Conservation (phyloP, 2,329 filamentous ascomycete genomes). For the Helotiales sp. region DNA sequence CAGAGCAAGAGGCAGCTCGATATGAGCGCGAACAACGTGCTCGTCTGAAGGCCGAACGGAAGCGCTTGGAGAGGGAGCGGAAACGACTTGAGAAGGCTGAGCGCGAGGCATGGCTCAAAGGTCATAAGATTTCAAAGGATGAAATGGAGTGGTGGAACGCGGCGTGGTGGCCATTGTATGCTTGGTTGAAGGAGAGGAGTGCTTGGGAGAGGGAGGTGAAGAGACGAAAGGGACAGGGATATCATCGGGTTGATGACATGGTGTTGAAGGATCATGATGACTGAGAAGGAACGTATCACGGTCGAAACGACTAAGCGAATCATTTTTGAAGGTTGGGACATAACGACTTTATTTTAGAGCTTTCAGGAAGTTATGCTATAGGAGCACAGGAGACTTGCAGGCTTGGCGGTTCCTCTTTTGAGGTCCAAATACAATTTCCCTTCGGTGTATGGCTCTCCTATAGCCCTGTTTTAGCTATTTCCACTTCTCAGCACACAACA, state of each 20-base stretch:
- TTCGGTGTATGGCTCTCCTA: too few species aligned
- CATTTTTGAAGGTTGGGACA: not conserved
- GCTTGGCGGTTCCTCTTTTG: too few species aligned
- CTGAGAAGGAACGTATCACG: not conserved
- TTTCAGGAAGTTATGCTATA: not conserved
- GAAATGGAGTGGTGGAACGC: not conserved
- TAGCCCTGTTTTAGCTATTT: too few species aligned
- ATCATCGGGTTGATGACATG: not conserved
- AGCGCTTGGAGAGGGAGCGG: not conserved
- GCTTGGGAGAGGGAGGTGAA: conserved; percentile 3
- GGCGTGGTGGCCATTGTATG: not conserved
- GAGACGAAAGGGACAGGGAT: not conserved
- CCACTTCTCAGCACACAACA: too few species aligned
- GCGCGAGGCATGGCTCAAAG: not conserved
- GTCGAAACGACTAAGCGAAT: too few species aligned
- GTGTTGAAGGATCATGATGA: conserved; percentile 3
- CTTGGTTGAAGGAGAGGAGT: conserved; percentile 5
- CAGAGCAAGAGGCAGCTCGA: not conserved
- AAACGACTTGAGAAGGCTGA: not conserved
- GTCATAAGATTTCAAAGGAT: not conserved
- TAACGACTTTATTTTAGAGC: not conserved
- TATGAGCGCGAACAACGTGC: not conserved
- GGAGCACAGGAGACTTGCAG: too few species aligned
- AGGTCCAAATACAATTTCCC: too few species aligned
- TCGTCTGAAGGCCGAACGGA: not conserved